A percentile compares a stretch with the other conserved stretches of the same genome.
phyloP scores from a whole-genome alignment of 345 rosid species.

The Melaleuca alternifolia region DNA sequence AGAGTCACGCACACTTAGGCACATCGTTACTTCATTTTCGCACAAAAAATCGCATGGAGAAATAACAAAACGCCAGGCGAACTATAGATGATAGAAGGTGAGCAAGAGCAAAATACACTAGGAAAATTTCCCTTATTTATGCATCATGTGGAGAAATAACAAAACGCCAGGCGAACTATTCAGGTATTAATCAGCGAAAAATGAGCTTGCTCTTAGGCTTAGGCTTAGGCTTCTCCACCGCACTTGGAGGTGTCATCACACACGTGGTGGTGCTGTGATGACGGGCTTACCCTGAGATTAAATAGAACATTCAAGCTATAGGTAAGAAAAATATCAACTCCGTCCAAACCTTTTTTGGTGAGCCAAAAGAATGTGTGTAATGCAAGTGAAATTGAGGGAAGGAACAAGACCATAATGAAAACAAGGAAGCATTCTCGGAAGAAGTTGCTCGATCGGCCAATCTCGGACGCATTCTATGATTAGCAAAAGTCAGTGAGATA shows the following conservation, averaged over 20 bases:
- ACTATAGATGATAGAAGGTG: not conserved
- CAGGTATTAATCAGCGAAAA: not conserved
- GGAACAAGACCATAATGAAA: not conserved
- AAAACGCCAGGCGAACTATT: not conserved
- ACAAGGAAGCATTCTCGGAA: not conserved
- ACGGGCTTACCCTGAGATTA: not conserved
- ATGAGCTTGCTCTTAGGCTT: no score
- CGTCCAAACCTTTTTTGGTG: not conserved
- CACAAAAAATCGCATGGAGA: not conserved
- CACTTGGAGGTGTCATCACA: no score
- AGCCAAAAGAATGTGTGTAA: not conserved
- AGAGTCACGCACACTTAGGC: not conserved
- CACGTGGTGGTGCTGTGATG: not conserved
- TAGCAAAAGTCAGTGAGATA: not conserved
- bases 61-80: no score
- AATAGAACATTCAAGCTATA: not conserved
- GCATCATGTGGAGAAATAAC: not conserved
- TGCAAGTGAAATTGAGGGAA: not conserved
- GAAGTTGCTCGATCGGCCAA: not conserved
- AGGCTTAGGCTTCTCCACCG: no score
- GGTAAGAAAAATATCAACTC: not conserved
- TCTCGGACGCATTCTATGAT: not conserved
- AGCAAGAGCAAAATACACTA: not conserved
- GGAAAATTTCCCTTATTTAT: not conserved
- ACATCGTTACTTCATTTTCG: not conserved